A percentile compares a stretch with the other conserved stretches of the same genome.
Conservation (phyloP, 2,329 filamentous ascomycete genomes). For the Diaporthe citriasiana region DNA sequence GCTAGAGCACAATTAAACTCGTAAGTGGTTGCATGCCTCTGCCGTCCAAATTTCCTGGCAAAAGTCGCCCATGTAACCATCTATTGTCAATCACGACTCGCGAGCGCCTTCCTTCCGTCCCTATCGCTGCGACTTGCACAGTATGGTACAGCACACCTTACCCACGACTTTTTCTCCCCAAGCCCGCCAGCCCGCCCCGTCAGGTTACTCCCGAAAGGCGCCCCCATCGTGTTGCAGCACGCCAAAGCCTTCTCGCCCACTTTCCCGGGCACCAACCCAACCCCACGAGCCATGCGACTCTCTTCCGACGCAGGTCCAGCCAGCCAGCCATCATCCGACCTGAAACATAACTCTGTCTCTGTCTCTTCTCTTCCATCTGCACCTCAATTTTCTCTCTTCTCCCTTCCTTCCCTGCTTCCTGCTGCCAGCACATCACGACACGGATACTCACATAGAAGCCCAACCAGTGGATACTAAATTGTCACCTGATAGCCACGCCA, state of each 20-base stretch:
- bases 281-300: slow-evolving; percentile 32
- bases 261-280: background rate
- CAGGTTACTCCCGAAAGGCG: slow-evolving; percentile 25
- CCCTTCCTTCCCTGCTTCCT: background rate
- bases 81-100: background rate
- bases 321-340: background rate
- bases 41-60: slow-evolving; percentile 25
- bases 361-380: background rate
- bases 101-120: slow-evolving; percentile 8
- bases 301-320: slow-evolving; percentile 18
- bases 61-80: slow-evolving; percentile 29
- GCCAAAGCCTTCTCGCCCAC: slow-evolving; percentile 22
- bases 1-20: slow-evolving; percentile 34
- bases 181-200: background rate
- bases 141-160: slow-evolving; percentile 22
- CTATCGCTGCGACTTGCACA: background rate
- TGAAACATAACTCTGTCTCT: slow-evolving; percentile 5
- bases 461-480: slow-evolving; percentile 19
- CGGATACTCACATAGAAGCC: slow-evolving; percentile 1
- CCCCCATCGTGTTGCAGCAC: slow-evolving; percentile 26
- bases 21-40: slow-evolving; percentile 37
- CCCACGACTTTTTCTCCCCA: slow-evolving; percentile 18
- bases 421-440: slow-evolving; percentile 20
- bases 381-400: background rate
- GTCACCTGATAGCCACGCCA: slow-evolving; percentile 15